Conservation (phyloP, 176 grass and related monocot genomes). For the Zea mays region DNA sequence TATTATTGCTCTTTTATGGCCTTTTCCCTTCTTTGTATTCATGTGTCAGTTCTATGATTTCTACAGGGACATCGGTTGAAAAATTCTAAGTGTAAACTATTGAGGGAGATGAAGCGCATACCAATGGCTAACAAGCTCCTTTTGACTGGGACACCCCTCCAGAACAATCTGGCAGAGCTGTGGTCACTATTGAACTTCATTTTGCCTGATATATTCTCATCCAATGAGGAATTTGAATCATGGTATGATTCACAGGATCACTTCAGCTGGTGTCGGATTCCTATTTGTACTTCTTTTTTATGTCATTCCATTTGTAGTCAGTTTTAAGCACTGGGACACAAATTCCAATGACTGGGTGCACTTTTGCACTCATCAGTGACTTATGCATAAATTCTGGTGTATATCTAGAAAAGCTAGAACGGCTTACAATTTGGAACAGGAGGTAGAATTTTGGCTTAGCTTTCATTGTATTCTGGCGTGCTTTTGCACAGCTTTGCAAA, state of each 20-base stretch:
- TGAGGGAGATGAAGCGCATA: conserved; percentile 75
- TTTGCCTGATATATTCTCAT: conserved; percentile 97
- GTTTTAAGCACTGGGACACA: neutral
- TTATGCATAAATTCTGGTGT: neutral
- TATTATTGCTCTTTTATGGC: conserved; percentile 14
- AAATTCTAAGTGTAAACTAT: conserved; percentile 78
- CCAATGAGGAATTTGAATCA: conserved; percentile 72
- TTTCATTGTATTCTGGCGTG: neutral
- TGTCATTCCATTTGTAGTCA: neutral
- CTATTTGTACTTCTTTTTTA: neutral
- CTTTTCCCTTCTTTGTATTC: conserved; percentile 19
- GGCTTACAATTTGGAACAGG: too few relatives aligned
- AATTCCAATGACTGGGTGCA: conserved; percentile 2
- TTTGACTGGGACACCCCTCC: conserved; percentile 93
- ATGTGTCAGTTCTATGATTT: conserved; percentile 3
- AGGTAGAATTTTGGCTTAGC: neutral
- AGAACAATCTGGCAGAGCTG: conserved; percentile 96
- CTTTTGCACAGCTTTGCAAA: neutral
- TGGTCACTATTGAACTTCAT: conserved; percentile 99
- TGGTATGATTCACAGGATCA: conserved; percentile 52
- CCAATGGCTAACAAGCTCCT: conserved; percentile 97
- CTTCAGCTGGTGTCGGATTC: neutral
- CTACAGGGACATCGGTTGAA: conserved; percentile 92
- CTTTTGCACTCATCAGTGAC: neutral
- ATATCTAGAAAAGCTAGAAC: too few relatives aligned